Evolutionary conservation across 208 protist species (phyloP).

Genomic region (Leishmania guyanensis): DNA sequence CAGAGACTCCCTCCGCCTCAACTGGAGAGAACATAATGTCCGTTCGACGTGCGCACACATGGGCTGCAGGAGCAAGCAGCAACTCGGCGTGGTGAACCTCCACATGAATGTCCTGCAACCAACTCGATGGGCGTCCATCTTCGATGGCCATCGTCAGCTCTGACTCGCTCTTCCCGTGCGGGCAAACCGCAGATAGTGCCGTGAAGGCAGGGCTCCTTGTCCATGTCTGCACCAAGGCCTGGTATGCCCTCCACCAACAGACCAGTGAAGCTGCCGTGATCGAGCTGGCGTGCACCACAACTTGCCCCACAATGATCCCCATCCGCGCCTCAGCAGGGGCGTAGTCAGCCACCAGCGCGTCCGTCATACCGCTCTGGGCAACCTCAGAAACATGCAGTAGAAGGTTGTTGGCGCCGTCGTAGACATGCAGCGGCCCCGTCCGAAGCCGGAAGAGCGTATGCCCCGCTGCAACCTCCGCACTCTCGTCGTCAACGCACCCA

Average conservation of each 20-base stretch:
- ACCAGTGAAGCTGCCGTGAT: conserved; percentile 6
- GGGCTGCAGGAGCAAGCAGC: neutral
- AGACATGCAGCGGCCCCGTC: conserved; percentile 3
- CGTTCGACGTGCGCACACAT: neutral
- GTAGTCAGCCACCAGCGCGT: conserved; percentile 14
- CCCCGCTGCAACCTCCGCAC: neutral
- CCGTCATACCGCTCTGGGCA: neutral
- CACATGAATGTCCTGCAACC: neutral
- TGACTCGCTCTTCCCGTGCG: neutral
- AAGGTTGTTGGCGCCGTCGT: conserved; percentile 15
- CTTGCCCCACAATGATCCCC: neutral
- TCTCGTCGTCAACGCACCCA: neutral
- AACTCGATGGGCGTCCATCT: neutral
- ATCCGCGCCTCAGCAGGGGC: neutral
- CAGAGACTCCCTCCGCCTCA: neutral
- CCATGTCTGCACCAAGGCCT: neutral
- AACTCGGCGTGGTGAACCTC: neutral
- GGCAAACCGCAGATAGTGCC: neutral
- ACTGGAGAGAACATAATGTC: neutral
- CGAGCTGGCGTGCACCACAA: conserved; percentile 3
- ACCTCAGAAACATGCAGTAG: neutral
- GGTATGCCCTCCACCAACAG: conserved; percentile 5
- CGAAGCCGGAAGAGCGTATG: conserved; percentile 6
- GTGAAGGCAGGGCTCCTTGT: neutral
- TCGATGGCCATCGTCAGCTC: neutral